phyloP scores from a whole-genome alignment of 192 early-diverging fungal species.

The Endogone sp. region DNA sequence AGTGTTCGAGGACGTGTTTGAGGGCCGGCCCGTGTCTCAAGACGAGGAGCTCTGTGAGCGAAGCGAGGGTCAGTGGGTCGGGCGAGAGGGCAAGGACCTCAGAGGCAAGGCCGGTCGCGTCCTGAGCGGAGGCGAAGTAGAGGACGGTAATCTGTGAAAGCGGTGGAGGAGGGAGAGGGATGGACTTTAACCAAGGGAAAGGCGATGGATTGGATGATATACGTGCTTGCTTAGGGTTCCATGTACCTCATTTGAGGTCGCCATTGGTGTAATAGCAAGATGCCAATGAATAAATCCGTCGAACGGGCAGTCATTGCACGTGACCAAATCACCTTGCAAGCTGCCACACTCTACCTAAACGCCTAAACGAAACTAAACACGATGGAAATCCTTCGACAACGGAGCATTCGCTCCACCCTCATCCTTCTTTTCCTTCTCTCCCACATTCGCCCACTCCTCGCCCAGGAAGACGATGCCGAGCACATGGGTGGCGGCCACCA shows the following conservation, averaged over 20 bases:
- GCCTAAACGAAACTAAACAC: not conserved
- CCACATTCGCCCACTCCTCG: not conserved
- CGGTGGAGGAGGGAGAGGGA: not conserved
- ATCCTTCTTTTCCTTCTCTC: not conserved
- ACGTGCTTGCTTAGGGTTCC: too few species aligned
- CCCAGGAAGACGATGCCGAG: not conserved
- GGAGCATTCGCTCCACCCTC: not conserved
- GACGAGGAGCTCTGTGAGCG: constrained; percentile 6
- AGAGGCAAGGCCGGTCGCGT: constrained; percentile 33
- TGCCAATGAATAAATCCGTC: not conserved
- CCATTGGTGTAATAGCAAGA: not conserved
- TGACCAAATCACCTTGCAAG: too few species aligned
- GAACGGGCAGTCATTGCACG: not conserved
- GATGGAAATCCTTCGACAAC: not conserved
- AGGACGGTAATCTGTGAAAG: constrained; percentile 46
- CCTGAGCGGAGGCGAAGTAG: constrained; percentile 57
- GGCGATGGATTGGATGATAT: not conserved
- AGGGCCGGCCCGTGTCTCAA: constrained; percentile 23
- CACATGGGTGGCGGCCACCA: constrained; percentile 11
- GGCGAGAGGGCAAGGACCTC: constrained; percentile 37
- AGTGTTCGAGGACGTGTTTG: constrained; percentile 30
- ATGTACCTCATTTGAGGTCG: not conserved
- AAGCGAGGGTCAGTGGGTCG: constrained; percentile 9
- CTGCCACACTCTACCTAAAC: not conserved
- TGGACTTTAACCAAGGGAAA: not conserved